Percentiles rank a stretch among this genome's conserved stretches.
Evolutionary conservation across 768 basidiomycete genomes (phyloP).

Genomic region (Brasilioporus rufonigricans): DNA sequence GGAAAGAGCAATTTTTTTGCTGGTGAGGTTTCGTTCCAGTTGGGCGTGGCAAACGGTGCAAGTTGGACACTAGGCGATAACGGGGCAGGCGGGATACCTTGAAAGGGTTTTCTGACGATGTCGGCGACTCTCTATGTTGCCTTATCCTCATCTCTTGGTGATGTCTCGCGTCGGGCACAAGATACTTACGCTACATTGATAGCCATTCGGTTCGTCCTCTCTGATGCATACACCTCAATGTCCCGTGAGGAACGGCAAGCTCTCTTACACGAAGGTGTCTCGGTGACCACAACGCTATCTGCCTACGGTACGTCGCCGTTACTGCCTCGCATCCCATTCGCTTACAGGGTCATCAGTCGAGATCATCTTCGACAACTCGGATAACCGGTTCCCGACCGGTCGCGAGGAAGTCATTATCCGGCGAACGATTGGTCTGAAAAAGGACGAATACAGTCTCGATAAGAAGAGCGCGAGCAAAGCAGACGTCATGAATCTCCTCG

Average conservation of each 20-base stretch:
- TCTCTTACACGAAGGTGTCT: conserved; percentile 92
- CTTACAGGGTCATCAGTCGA: conserved; percentile 49
- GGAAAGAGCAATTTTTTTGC: conserved; percentile 99
- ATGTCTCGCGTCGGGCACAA: background rate
- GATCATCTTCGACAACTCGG: conserved; percentile 93
- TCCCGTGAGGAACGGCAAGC: conserved; percentile 88
- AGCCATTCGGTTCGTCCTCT: conserved; percentile 97
- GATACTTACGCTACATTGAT: conserved; percentile 5
- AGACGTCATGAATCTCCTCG: conserved; percentile 95
- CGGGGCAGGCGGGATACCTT: too few species aligned
- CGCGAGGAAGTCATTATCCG: conserved; percentile 85
- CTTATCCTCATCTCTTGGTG: background rate
- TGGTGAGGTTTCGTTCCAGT: conserved; percentile 45
- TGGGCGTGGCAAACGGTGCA: background rate
- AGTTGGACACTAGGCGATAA: background rate
- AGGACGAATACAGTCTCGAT: conserved; percentile 97
- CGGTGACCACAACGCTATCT: conserved; percentile 82
- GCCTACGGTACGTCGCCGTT: conserved; percentile 67
- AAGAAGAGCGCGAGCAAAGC: conserved; percentile 94
- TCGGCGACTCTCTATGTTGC: background rate
- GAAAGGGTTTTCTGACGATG: background rate
- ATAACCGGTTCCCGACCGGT: conserved; percentile 91
- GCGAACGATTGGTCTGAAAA: conserved; percentile 95
- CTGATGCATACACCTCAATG: conserved; percentile 97
- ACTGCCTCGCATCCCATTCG: background rate